Evolutionary conservation across 352 stramenopile genomes (phyloP).

Genomic region (Pythium phragmitis): DNA sequence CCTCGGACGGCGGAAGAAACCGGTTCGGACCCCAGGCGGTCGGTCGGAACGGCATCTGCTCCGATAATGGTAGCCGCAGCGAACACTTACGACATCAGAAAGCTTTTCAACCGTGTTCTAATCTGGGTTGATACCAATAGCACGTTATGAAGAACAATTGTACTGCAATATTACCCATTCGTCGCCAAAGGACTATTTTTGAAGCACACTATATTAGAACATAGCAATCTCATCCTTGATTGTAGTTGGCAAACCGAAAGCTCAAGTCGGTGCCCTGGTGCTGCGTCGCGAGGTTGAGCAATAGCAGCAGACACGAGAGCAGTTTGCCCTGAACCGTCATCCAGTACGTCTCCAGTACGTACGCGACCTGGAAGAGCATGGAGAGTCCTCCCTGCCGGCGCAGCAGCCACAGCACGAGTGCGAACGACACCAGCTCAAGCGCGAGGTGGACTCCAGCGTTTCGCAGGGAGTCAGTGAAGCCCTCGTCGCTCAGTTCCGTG

Average conservation of each 20-base stretch:
- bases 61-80: too few relatives aligned
- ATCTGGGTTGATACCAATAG: too few relatives aligned
- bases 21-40: too few relatives aligned
- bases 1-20: too few relatives aligned
- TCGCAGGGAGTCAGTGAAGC: neutral
- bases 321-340: constrained; percentile 24
- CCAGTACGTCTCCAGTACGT: constrained; percentile 17
- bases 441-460: neutral
- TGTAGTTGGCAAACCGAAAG: constrained; percentile 11
- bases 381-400: constrained; percentile 15
- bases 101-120: too few relatives aligned
- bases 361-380: constrained; percentile 18
- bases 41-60: too few relatives aligned
- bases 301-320: constrained; percentile 7
- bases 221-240: too few relatives aligned
- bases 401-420: constrained; percentile 7
- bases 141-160: too few relatives aligned
- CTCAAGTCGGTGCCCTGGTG: constrained; percentile 20
- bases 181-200: too few relatives aligned
- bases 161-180: too few relatives aligned
- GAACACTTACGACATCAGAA: too few relatives aligned
- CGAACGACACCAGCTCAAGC: constrained; percentile 13
- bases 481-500: neutral
- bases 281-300: constrained; percentile 12
- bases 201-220: too few relatives aligned